These are phyloP conservation scores for Posidonia australis DNA, from an alignment of 106 monocot genomes.

Conservation along the genomic window DNA sequence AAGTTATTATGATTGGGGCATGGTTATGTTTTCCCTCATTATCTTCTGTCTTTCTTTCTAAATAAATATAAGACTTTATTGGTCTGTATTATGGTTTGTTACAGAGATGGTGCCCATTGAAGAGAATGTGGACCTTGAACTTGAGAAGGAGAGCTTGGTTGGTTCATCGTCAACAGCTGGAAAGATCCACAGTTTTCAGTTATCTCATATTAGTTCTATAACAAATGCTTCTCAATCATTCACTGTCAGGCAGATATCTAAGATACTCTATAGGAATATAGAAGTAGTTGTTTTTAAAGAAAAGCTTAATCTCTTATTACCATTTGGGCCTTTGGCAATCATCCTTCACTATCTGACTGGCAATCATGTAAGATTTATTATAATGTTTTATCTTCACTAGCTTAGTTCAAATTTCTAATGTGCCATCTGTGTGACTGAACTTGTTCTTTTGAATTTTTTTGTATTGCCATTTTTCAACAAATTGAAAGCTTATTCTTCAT, in stretches of 20 bases:
- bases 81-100: not conserved
- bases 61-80: not conserved
- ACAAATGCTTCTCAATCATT: conserved; percentile 36
- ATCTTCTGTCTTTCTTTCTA: too few species aligned
- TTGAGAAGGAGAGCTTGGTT: conserved; percentile 21
- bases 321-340: conserved; percentile 88
- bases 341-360: conserved; percentile 72
- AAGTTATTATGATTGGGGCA: too few species aligned
- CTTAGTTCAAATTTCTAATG: not conserved
- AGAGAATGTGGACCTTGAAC: conserved; percentile 15
- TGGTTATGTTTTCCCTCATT: too few species aligned
- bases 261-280: conserved; percentile 43
- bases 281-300: conserved; percentile 62
- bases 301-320: conserved; percentile 84
- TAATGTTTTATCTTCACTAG: not conserved
- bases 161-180: conserved; percentile 17
- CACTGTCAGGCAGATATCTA: conserved; percentile 14
- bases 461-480: not conserved
- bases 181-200: conserved; percentile 45
- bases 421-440: not conserved
- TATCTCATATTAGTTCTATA: conserved; percentile 47
- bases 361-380: conserved; percentile 58
- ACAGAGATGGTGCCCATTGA: not conserved
- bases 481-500: not conserved
- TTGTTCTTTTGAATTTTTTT: too few species aligned